Percentiles rank a stretch among this genome's conserved stretches.
These are phyloP conservation scores for Scytalidium lignicola DNA, from an alignment of 2,329 filamentous ascomycete genomes.

Conservation along the genomic window DNA sequence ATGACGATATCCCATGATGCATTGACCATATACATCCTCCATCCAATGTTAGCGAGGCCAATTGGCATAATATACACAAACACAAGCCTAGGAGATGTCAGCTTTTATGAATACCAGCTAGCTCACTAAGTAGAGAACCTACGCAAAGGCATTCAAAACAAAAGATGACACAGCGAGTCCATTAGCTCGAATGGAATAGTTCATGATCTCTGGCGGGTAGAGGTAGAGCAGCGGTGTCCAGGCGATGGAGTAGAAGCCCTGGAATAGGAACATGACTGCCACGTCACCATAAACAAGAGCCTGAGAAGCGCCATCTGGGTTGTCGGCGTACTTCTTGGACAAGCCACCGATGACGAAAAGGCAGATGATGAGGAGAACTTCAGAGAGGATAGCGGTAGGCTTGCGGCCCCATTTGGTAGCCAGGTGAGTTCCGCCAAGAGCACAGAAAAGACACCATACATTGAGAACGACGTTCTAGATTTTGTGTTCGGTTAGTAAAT, in stretches of 20 bases:
- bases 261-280: conserved; percentile 46
- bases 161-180: conserved; percentile 36
- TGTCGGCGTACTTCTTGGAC: conserved; percentile 31
- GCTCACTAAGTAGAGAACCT: background rate
- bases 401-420: conserved; percentile 39
- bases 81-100: conserved; percentile 24
- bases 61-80: conserved; percentile 38
- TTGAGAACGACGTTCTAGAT: conserved; percentile 43
- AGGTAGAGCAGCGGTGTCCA: conserved; percentile 43
- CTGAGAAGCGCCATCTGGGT: conserved; percentile 10
- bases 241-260: conserved; percentile 43
- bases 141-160: conserved; percentile 25
- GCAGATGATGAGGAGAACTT: conserved; percentile 33
- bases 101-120: background rate
- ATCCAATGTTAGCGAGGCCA: conserved; percentile 36
- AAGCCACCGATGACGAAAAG: conserved; percentile 48
- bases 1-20: conserved; percentile 12
- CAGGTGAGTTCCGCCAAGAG: conserved; percentile 37
- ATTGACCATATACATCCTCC: conserved; percentile 44
- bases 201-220: conserved; percentile 45
- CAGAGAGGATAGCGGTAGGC: conserved; percentile 36
- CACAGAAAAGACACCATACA: conserved; percentile 39
- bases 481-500: background rate
- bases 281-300: conserved; percentile 37
- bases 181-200: conserved; percentile 44